Percentiles rank a stretch among this genome's conserved stretches.
Conservation (phyloP, 768 basidiomycete genomes). For the Suillus variegatus region DNA sequence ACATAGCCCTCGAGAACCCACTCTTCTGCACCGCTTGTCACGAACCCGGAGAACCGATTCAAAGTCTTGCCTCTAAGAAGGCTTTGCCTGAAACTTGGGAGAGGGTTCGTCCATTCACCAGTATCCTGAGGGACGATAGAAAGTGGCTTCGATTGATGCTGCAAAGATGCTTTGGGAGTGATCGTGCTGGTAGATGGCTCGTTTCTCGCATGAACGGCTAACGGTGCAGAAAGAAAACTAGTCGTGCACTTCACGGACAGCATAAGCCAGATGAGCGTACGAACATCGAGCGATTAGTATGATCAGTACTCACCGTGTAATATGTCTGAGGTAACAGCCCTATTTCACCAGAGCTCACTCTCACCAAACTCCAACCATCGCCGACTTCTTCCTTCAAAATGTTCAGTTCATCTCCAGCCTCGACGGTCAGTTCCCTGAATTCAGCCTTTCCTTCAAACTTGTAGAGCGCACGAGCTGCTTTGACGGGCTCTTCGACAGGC, state of each 20-base stretch:
- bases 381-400: constrained; percentile 69
- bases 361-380: constrained; percentile 82
- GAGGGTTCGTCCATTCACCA: constrained; percentile 60
- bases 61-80: constrained; percentile 76
- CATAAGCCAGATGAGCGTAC: constrained; percentile 1
- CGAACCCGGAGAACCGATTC: constrained; percentile 86
- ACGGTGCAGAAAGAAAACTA: constrained; percentile 56
- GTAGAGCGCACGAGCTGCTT: constrained; percentile 67
- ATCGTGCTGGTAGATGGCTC: constrained; percentile 47
- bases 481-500: constrained; percentile 4
- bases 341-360: constrained; percentile 54
- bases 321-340: constrained; percentile 72
- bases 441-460: constrained; percentile 75
- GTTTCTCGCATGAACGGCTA: constrained; percentile 26
- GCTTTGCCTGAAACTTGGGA: constrained; percentile 71
- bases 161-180: constrained; percentile 48
- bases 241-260: constrained; percentile 57
- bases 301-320: constrained; percentile 59
- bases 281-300: constrained; percentile 11
- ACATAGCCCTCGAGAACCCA: constrained; percentile 71
- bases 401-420: constrained; percentile 69
- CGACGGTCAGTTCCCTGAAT: constrained; percentile 68
- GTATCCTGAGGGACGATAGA: constrained; percentile 66
- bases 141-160: constrained; percentile 23
- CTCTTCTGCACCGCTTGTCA: constrained; percentile 83